Base-by-base conservation (phyloP, 2,329 filamentous ascomycete species). In the Alternaria gansuensis region DNA sequence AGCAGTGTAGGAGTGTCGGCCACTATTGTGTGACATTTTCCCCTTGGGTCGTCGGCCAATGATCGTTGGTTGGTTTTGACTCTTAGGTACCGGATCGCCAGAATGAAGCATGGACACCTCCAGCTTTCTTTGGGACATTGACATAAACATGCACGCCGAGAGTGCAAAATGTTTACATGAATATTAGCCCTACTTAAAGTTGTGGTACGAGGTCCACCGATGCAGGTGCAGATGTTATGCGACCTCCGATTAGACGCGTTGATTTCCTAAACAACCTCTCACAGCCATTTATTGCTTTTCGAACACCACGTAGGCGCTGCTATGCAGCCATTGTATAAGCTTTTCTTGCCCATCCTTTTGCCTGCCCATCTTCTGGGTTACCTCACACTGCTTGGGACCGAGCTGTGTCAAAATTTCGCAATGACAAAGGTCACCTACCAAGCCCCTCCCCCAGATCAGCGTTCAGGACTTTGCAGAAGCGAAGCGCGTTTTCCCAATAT, bases 331-430 rank as follows among this genome's bases (percentile, higher is more conserved):
- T 48, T 48, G 31, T 3, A 21, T 33, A 9, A 23, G 29, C 13
- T 43, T 37, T 8, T 58, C 9, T 21, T 54, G 8, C 33, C 44
- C 6, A 8, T 59, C 9, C 55, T 74, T n/a, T 62, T 60, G 3
- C 68, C 77, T 3, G 71, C 75, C 31, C 79, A 80, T 52, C 62
- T 81, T 9, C 54, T 81, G 10, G 66, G 74, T 1, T 81, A 79
- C 54, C 78, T 78, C 1, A 71, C 77, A 1, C 68, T 81, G 6
- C 69, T 81, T 4, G 78, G 78, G 11, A 75, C 75, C 3, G 69
- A 79, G 54, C 60, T 80, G 0, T 81, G 77, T 52, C 67, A 80
- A 63, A 79, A 66, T 59, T 80, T 81, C 51, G 57, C 79, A 36
- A 76, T 79, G 52, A 79, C 77, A 1, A 81, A 79, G 61, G 61